A percentile compares a stretch with the other conserved stretches of the same genome.
Conservation (phyloP, 495 filamentous ascomycete genomes). For the Filosporella fistucella region DNA sequence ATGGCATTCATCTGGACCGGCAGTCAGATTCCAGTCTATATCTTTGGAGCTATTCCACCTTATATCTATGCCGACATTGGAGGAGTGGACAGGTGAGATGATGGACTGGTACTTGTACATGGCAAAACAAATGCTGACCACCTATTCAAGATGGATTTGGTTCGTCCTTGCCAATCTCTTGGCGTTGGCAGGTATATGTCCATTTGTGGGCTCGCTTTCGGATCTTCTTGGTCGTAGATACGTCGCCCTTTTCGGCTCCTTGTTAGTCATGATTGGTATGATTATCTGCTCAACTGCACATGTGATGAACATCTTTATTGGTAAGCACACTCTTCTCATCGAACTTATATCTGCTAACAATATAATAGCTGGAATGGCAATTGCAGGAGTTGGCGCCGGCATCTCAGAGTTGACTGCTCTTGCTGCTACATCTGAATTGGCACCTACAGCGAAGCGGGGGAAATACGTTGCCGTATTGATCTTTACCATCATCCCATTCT, state of each 20-base stretch:
- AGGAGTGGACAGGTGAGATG: slow-evolving; percentile 42
- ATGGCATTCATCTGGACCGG: slow-evolving; percentile 67
- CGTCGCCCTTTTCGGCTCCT: slow-evolving; percentile 57
- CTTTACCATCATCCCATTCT: slow-evolving; percentile 65
- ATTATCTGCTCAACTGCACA: slow-evolving; percentile 60
- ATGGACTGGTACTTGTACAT: no score
- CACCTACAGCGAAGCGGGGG: slow-evolving; percentile 61
- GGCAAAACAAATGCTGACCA: not conserved
- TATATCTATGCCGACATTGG: slow-evolving; percentile 65
- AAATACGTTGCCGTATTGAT: slow-evolving; percentile 63
- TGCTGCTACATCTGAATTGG: slow-evolving; percentile 64
- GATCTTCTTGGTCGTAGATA: slow-evolving; percentile 66
- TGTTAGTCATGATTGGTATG: slow-evolving; percentile 58
- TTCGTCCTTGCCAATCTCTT: slow-evolving; percentile 68
- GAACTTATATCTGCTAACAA: slow-evolving; percentile 20
- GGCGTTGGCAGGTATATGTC: slow-evolving; percentile 62
- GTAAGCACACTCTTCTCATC: slow-evolving; percentile 34
- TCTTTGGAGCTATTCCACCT: slow-evolving; percentile 60
- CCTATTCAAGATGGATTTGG: slow-evolving; percentile 59
- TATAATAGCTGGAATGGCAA: slow-evolving; percentile 51
- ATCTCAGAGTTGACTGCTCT: slow-evolving; percentile 66
- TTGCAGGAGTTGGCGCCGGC: slow-evolving; percentile 59
- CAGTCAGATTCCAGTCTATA: slow-evolving; percentile 60
- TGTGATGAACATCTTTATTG: slow-evolving; percentile 66
- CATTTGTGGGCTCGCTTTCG: slow-evolving; percentile 69